These are phyloP conservation scores for Lichtheimia ramosa DNA, from an alignment of 371 early-diverging fungal species.

Conservation along the genomic window DNA sequence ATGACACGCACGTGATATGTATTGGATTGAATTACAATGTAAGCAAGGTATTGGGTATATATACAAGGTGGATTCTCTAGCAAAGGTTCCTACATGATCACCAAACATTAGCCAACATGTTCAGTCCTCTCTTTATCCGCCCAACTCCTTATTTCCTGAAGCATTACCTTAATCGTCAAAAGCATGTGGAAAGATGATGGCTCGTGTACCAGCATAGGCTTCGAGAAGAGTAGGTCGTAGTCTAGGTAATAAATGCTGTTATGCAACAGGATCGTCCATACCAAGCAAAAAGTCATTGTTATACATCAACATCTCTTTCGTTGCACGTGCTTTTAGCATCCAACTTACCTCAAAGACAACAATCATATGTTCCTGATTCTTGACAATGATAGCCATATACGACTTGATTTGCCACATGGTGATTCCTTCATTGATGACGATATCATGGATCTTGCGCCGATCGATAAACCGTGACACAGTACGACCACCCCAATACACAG, in stretches of 20 bases:
- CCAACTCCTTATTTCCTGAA: no score
- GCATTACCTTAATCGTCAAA: no score
- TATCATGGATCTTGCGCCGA: conserved; percentile 57
- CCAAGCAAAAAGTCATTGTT: not conserved
- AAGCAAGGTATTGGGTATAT: no score
- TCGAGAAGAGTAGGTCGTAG: conserved; percentile 51
- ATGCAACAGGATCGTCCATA: not conserved
- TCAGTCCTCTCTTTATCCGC: no score
- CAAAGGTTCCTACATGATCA: no score
- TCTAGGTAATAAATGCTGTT: conserved; percentile 56
- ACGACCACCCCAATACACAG: conserved; percentile 57
- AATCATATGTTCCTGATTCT: conserved; percentile 60
- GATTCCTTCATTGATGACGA: conserved; percentile 78
- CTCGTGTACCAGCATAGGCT: conserved; percentile 57
- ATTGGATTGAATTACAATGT: no score
- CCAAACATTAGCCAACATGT: no score
- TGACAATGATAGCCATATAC: conserved; percentile 70
- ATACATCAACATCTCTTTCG: not conserved
- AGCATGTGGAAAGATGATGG: conserved; percentile 48
- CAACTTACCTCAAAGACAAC: conserved; percentile 71
- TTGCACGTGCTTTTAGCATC: not conserved
- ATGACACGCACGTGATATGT: no score
- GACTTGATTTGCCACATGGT: conserved; percentile 74
- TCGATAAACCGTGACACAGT: conserved; percentile 65
- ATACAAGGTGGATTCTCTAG: no score